Evolutionary conservation across 176 grass and related monocot genomes (phyloP).

Genomic region (Sorghum bicolor): Sorghum_bicolor_NCBIv3 NC_012874.2:63374501-63375000

Average conservation of each 20-base stretch:
- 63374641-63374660: constrained; percentile 31
- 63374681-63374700: constrained; percentile 29
- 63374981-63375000: not conserved
- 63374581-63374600: constrained; percentile 41
- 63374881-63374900: not conserved
- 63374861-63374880: not conserved
- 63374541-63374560: constrained; percentile 35
- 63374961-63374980: not conserved
- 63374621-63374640: not conserved
- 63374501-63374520: not conserved
- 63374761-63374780: constrained; percentile 39
- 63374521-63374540: constrained; percentile 22
- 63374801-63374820: not conserved
- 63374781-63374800: not conserved
- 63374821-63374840: too few relatives aligned
- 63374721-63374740: constrained; percentile 37
- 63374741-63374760: constrained; percentile 43
- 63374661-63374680: constrained; percentile 15
- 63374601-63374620: not conserved
- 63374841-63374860: too few relatives aligned
- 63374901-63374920: not conserved
- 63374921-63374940: not conserved
- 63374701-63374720: constrained; percentile 65
- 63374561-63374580: constrained; percentile 20
- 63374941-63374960: not conserved